Base-by-base conservation (phyloP, 1,284 basidiomycete genomes). In the Naganishia sp. region DNA sequence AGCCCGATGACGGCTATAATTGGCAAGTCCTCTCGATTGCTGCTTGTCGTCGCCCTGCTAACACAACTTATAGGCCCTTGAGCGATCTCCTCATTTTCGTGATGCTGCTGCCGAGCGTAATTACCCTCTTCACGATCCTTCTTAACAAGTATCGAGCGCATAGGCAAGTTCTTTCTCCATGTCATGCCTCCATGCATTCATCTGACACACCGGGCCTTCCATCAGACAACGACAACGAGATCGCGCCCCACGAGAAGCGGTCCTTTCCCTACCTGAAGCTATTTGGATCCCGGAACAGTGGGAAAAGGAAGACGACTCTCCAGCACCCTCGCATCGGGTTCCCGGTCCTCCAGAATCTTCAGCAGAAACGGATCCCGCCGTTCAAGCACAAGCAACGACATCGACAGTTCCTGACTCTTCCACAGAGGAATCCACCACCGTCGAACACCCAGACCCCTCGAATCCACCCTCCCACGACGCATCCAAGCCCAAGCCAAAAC, bases 281-380 rank as follows among this genome's bases (percentile, higher is more conserved):
- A 72, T 79, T 18, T 80, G 79, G 79, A 71, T 76, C 10, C 79
- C 79, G 2, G 79, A 79, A 64, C 77, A 78, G 21, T 80, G 78
- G 78, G 79, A 80, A 57, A 80, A 80, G 68, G 76, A 80, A 36
- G 75, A 78, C 55, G 72, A 73, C 53, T 66, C 49, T 53, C 70
- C 39, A 21, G 46, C 46, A 9, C 43, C 52, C 7, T 42, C 25
- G 33, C 23, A 2, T 44, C 55, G 39, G 28, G 21, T 44, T 42
- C 54, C n/a, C 18, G 42, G 31, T 36, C 33, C n/a, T 28, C 49
- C 10, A n/a, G 39, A 39, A 16, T 13, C 36, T 39, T 5, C 28
- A 28, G 13, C 36, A 39, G 36, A 39, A 39, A 39, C 53, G 36
- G 33, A 39, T 28, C 21, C 23, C 25, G 6, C 23, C 23, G 13